These are phyloP conservation scores for Penicillium occitanis DNA, from an alignment of 2,329 filamentous ascomycete genomes.

Conservation along the genomic window DNA sequence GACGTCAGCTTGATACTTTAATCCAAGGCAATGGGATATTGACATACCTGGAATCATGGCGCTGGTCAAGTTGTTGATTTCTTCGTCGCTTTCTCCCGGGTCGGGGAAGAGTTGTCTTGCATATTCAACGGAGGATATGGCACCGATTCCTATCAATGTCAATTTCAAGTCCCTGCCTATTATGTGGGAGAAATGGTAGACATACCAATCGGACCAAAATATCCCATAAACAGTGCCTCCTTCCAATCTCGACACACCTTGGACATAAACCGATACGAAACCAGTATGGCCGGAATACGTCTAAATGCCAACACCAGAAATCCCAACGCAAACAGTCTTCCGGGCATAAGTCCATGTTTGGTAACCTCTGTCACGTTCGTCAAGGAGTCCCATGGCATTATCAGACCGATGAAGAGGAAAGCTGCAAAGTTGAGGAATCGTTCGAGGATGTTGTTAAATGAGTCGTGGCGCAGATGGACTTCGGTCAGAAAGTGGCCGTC, in stretches of 20 bases:
- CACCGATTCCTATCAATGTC: conserved; percentile 39
- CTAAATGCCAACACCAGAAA: conserved; percentile 56
- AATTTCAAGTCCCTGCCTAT: not conserved
- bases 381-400: conserved; percentile 58
- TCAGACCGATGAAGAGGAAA: conserved; percentile 60
- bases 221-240: conserved; percentile 62
- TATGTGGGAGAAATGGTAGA: not conserved
- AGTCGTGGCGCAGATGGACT: conserved; percentile 57
- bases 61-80: conserved; percentile 43
- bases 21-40: not conserved
- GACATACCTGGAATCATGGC: conserved; percentile 42
- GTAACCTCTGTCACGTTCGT: conserved; percentile 47
- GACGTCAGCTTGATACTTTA: conserved; percentile 2
- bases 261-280: conserved; percentile 58
- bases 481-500: conserved; percentile 60
- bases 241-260: conserved; percentile 53
- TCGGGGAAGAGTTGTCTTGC: conserved; percentile 46
- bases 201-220: conserved; percentile 48
- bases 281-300: conserved; percentile 57
- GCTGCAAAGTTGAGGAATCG: conserved; percentile 60
- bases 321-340: conserved; percentile 53
- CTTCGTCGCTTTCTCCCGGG: conserved; percentile 39
- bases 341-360: conserved; percentile 53
- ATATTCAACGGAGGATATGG: conserved; percentile 50
- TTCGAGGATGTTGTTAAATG: conserved; percentile 60